Base-by-base conservation (phyloP, 495 filamentous ascomycete genomes). In the Tuber borchii region DNA sequence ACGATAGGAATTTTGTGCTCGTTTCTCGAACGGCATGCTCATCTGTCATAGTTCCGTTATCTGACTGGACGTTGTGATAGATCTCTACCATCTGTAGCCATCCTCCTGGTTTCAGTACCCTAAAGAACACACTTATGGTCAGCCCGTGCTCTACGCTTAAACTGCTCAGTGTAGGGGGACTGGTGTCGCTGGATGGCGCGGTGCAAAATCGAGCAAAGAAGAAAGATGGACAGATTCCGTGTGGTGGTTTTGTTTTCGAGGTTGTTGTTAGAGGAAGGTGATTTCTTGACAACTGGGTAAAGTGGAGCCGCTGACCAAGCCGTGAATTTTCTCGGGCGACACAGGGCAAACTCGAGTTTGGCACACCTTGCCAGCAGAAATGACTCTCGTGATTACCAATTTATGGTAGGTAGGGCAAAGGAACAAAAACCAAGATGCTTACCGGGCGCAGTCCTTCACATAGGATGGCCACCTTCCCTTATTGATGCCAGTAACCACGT, bases 51-150 rank as follows among this genome's bases (percentile, higher is more conserved):
- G 89, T 90, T 40, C 95, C 95, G 78, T 93, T 97, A 80, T 97
- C 91, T 2, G 93, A 97, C 82, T 97, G 95, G 43, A 93, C 89
- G 77, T 92, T 94, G 84, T 90, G 91, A 80, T 97, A 94, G 76
- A 93, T 88, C 83, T 99, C 95, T 40, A 92, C 88, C 88, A 97
- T 91, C 83, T 99, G 95, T 71, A 93, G 88, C 94, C 94, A 97
- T 26, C 95, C 93, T 39, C 91, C 89, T 48, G 87, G 88, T 76
- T 87, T 91, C 71, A 90, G 80, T 7, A 91, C 86, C 75, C 88
- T 89, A 80, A 56, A 19, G 31, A 65, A 65, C 26, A 16, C 56
- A 12, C 26, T 7, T 16, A 34, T 17, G 12, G 26, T 65, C 14
- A 65, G 56, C 31, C 16, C 1, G 16, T 14, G 22, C n/a, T 22